Evolutionary conservation across 805 yeast species (phyloP), one percentile per base, ranked within the genome.

Genomic region (Metschnikowia kunwiensis): DNA sequence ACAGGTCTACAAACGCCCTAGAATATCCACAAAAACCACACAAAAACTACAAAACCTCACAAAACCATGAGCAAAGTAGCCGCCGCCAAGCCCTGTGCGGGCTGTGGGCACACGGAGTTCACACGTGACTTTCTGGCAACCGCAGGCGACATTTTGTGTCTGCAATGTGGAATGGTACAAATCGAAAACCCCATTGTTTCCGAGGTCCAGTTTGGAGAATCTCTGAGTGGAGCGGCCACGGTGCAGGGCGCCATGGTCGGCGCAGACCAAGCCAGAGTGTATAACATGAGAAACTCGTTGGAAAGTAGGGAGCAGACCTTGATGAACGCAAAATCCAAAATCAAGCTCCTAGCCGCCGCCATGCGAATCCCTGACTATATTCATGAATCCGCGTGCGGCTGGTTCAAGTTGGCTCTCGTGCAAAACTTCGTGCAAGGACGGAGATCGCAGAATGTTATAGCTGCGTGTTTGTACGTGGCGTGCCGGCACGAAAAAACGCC

Each of bases 351-450:
- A 10, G 95, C 97, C 1, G 71, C 74, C 27, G 86, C 87, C 3
- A 68, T 93, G 40, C 67, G 68, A 22, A 87, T 94, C 39, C 87
- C 95, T 2, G 96, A 86, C 30, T 82, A 78, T 57, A 80, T 91
- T 9, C 75, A 88, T 2, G 95, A 86, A 40, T 80, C 91, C 9
- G 97, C 96, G 0, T 75, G 78, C 49, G 86, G 84, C 40, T 87
- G 95, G 91, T 94, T 86, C 61, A 80, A 80, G 47, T 66, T 88
- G 37, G 97, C 97, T 0, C 68, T 94, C 19, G 75, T 87, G 2
- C 75, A 82, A 46, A 89, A 88, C 56, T 93, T 93, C 57, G 97
- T 93, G 16, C 96, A 91, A 59, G 99, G 99, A n/a, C 74, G 99
- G 51, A 68, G 93, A 44, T 87, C 97, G 2, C 97, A 89, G 56